phyloP scores from a whole-genome alignment of 768 basidiomycete genomes.

The Calocybe cyanea region DNA sequence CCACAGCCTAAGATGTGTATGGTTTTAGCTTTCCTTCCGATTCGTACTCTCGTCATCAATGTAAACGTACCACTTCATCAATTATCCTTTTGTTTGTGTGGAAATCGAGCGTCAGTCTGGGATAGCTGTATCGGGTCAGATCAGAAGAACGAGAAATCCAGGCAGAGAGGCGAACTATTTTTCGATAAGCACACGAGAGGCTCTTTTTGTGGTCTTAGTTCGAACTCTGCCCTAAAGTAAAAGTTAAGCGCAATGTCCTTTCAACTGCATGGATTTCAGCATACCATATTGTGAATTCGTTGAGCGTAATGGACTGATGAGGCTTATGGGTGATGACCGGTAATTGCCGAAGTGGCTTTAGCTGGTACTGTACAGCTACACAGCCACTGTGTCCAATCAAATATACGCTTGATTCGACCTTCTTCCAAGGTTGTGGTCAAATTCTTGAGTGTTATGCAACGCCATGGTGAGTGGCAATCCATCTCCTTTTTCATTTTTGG shows the following conservation, averaged over 20 bases:
- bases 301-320: conserved; percentile 9
- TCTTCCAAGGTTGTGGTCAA: conserved; percentile 98
- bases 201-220: conserved; percentile 99
- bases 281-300: conserved; percentile 49
- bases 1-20: conserved; percentile 57
- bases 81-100: conserved; percentile 99
- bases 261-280: conserved; percentile 6
- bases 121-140: conserved; percentile 61
- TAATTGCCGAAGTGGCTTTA: conserved; percentile 38
- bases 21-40: not conserved
- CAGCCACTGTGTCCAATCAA: conserved; percentile 22
- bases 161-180: conserved; percentile 73
- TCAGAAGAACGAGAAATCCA: conserved; percentile 1
- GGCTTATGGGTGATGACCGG: conserved; percentile 19
- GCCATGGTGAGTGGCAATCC: conserved; percentile 90
- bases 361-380: conserved; percentile 34
- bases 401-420: conserved; percentile 71
- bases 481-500: too few relatives aligned
- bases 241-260: conserved; percentile 2
- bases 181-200: conserved; percentile 97
- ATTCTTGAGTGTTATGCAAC: conserved; percentile 98
- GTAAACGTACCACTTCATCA: conserved; percentile 79
- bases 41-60: not conserved
- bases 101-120: conserved; percentile 97
- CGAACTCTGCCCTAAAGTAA: conserved; percentile 88